Base-by-base conservation (phyloP, 345 rosid species). In the Boechera stricta region DNA sequence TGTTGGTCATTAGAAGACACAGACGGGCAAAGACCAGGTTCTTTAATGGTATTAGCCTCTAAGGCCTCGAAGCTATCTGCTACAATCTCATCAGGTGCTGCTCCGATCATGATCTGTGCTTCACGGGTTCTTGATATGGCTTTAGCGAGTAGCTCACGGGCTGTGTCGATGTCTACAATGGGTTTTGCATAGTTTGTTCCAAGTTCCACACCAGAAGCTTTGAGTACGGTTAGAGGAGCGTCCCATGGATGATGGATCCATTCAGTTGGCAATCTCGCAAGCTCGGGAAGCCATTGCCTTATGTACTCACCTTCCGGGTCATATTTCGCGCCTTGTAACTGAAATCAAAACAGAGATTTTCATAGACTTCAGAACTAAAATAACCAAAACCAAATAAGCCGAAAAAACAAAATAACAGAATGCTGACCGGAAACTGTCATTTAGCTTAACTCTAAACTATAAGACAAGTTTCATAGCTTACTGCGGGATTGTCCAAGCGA, bases 181-280 rank as follows among this genome's bases (percentile, higher is more conserved):
- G 98, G 97, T 60, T 80, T 84, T 0, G 85, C 86, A 59, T 90
- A 90, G 86, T 90, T 92, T 32, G 81, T 71, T 66, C 94, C 94
- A 39, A 90, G 69, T 75, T 88, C 96, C 5, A 84, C 84, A 54
- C 95, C 98, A 0, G 98, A 84, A 64, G 92, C 90, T 80, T 80
- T 87, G 48, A 89, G 97, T 77, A 91, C 85, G 0, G 71, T 48
- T 26, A 39, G 24, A 28, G 98, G 93, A 13, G 96, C 96, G 21
- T 90, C 96, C 97, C 97, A 90, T 9, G 97, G 96, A 84, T 90
- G 94, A 83, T 90, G 98, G 67, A 91, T 91, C 98, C 98, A 94
- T 60, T 87, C 94, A 1, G 92, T 82, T 5, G 97, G 98, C 82
- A 94, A 77, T 75, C 98, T 88, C 54, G 95, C 89, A 3, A 94